These are phyloP conservation scores for Aspergillus phoenicis DNA, from an alignment of 2,329 filamentous ascomycete species.

Conservation along the genomic window DNA sequence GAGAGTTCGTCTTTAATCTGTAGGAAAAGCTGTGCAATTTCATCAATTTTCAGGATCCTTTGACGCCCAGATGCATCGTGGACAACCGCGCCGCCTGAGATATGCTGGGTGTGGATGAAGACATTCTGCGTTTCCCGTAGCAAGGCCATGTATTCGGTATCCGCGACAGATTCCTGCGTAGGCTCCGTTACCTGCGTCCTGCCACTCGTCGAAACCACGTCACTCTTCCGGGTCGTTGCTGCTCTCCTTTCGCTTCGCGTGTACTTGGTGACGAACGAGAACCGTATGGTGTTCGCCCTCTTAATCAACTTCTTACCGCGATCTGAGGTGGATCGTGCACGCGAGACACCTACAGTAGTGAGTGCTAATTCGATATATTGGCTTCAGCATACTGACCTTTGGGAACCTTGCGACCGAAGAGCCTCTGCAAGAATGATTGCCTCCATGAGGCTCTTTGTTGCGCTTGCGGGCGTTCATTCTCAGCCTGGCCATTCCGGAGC, in stretches of 20 bases:
- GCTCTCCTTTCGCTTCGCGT: conserved; percentile 21
- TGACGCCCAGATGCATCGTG: conserved; percentile 35
- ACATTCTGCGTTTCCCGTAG: conserved; percentile 23
- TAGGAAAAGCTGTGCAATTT: conserved; percentile 33
- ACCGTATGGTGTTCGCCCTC: conserved; percentile 32
- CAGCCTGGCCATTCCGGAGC: conserved; percentile 8
- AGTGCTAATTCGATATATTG: conserved; percentile 1
- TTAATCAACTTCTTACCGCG: conserved; percentile 31
- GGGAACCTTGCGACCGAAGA: conserved; percentile 30
- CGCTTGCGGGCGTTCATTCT: conserved; percentile 5
- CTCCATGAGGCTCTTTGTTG: conserved; percentile 22
- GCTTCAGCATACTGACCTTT: conserved; percentile 23
- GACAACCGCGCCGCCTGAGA: conserved; percentile 29
- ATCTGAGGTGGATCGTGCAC: conserved; percentile 25
- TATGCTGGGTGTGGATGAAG: conserved; percentile 31
- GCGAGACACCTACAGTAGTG: conserved; percentile 25
- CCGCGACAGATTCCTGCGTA: conserved; percentile 18
- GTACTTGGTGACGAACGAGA: conserved; percentile 31
- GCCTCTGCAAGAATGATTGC: conserved; percentile 27
- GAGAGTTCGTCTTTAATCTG: conserved; percentile 30
- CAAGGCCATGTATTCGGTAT: conserved; percentile 22
- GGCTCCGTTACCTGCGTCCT: conserved; percentile 3
- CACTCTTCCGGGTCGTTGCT: conserved; percentile 18
- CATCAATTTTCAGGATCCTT: conserved; percentile 34
- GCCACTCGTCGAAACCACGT: conserved; percentile 15